Evolutionary conservation across 306 rosid species (phyloP), one percentile per base, ranked within the genome.

Genomic region (Boehmeria nivea): DNA sequence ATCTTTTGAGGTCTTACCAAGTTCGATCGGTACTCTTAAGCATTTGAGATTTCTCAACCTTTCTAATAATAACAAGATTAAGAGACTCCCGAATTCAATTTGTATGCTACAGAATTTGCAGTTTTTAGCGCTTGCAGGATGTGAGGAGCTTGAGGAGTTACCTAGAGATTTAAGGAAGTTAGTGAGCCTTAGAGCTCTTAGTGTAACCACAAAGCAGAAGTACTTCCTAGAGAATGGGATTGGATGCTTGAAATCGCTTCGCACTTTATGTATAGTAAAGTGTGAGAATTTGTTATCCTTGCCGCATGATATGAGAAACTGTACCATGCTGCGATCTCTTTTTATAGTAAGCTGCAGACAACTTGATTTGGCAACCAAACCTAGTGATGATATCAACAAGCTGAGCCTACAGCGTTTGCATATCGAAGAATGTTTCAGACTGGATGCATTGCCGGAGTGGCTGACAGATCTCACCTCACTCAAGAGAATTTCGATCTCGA

Each of bases 271-370:
- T 6, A 13, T 68, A 13, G 0, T 0, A 1, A 0, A 2, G 0
- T 72, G 78, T 22, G 1, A 1, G 19, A 28, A 4, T 9, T 34
- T 77, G 12, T 53, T 47, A 51, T 60, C 54, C 6, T 51, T 77
- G 47, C 64, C 70, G 5, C 24, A 51, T 11, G 44, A 60, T 40
- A 31, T 59, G 43, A 14, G 16, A 15, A 0, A 6, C 14, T 12
- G 60, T 49, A 51, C 63, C 10, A 15, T 23, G 64, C 60, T 72
- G 25, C 63, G 60, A 37, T 19, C 39, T 52, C 15, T 64, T 8
- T 0, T 0, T 0, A 21, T 72, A n/a, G 8, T 0, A 0, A 0
- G 22, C 3, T 72, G 82, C 43, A 16, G 2, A 4, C 13, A 42
- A 9, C 27, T 72, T 42, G 47, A 64, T 6, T 12, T 67, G 31